Evolutionary conservation across 306 rosid genomes (phyloP), one percentile per base, ranked within the genome.

Genomic region (Lathyrus oleraceus): DNA sequence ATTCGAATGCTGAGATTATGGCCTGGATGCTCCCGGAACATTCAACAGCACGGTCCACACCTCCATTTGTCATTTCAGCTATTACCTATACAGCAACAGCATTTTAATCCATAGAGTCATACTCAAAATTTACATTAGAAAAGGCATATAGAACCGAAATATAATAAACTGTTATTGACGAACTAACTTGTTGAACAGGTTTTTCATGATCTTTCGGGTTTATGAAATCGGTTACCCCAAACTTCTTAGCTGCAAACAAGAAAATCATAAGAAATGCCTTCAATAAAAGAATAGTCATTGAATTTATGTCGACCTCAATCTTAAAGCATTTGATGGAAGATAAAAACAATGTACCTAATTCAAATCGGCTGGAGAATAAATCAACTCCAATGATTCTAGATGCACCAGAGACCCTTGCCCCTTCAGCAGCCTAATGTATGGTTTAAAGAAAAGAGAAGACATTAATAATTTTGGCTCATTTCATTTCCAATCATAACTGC

Each of bases 21-120:
- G 97, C 97, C 73, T 93, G 98, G 59, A 93, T 36, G 81, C 90
- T 88, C 36, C 97, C 97, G 0, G 97, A 88, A 64, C 98, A 93
- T 67, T 93, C 98, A 23, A 93, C 68, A 36, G 96, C 90, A 45
- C 96, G 87, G 76, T 93, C 98, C 49, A 93, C 98, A 45, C 97
- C 98, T 63, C 97, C 97, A 4, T 84, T 65, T 2, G 98, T 93
- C 97, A 93, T 87, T 58, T 81, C 96, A 54, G 91, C 96, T 36
- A 93, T 85, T 15, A 93, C 96, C 91, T 90, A 61, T 17, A 25
- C 19, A 69, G 28, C 66, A 73, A 53, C 78, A 57, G 10, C 2
- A 25, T 57, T 27, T 57, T 57, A 57, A 27, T 57, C 60, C 32
- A 0, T 20, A 10, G 15, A 21, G 10, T 14, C 38, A 27, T 28